Conservation (phyloP, 208 protist species). For the Trypanosoma vivax region DNA sequence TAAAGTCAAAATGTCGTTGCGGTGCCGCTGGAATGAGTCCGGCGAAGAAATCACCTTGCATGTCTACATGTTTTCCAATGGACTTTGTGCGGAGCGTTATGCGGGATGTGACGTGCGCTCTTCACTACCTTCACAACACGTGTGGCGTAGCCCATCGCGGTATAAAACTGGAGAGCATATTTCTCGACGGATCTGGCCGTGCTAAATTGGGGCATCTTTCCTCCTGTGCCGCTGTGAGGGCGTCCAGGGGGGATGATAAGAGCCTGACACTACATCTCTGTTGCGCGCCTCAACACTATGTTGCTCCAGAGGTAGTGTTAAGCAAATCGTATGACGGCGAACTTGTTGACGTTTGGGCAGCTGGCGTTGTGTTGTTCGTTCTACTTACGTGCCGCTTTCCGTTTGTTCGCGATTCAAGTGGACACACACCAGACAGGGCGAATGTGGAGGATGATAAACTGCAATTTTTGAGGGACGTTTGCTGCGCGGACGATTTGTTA, state of each 20-base stretch:
- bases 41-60: not conserved
- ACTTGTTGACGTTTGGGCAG: conserved; percentile 93
- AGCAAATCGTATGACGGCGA: conserved; percentile 82
- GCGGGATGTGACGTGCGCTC: conserved; percentile 41
- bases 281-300: conserved; percentile 84
- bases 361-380: conserved; percentile 92
- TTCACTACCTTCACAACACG: conserved; percentile 46
- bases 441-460: not conserved
- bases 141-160: conserved; percentile 65
- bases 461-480: conserved; percentile 38
- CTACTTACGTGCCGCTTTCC: conserved; percentile 87
- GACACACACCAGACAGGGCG: conserved; percentile 2
- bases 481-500: conserved; percentile 38
- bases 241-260: conserved; percentile 7
- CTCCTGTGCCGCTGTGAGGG: conserved; percentile 33
- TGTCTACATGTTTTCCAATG: conserved; percentile 1
- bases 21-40: not conserved
- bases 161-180: conserved; percentile 72
- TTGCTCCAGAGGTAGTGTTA: conserved; percentile 90
- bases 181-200: conserved; percentile 35
- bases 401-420: conserved; percentile 63
- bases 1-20: conserved; percentile 27
- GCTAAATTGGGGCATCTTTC: conserved; percentile 53
- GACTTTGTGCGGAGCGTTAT: conserved; percentile 29
- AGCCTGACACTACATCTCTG: conserved; percentile 35